Evolutionary conservation across 164 flowering plant species (phyloP), one percentile per base, ranked within the genome.

Genomic region (Malania oleifera): DNA sequence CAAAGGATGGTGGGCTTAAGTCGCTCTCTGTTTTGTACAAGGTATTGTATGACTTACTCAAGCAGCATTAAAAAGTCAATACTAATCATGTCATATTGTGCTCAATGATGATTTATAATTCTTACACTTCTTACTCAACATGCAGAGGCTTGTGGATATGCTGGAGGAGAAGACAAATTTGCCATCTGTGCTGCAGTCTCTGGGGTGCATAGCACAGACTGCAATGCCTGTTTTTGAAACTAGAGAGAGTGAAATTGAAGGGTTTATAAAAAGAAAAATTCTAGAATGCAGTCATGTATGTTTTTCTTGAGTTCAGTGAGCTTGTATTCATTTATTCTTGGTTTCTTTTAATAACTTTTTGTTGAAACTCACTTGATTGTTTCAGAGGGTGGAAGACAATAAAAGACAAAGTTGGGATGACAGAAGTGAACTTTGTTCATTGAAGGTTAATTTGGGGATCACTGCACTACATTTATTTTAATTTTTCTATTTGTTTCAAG

Each of bases 221-320:
- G 99, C 99, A 44, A 83, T 85, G 92, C 82, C 97, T 18, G 86
- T 93, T 60, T 93, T 88, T 78, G 99, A 93, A 75, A 93, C 99
- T 54, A 81, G 96, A 66, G 99, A 93, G 75, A 77, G 58, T 52
- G 97, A 93, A 71, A 77, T 93, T 71, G 74, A 71, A 29, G 87
- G 70, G 23, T 93, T 86, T 58, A 83, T 93, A 59, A 79, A 70
- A 65, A 74, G 60, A 69, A 73, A 83, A 52, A 80, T 93, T 60
- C 72, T 93, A 28, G 66, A 75, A 27, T 62, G 73, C 54, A 71
- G 78, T 65, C 71, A 69, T 62, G 99, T 90, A 86, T 68, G 81
- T 22, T 28, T 65, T 70, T 49, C 22, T 15, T n/a, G 29, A 43
- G 25, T 54, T 8, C n/a, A 5, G 25, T 28, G 19, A 14, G 15